phyloP scores from a whole-genome alignment of 2,329 filamentous ascomycete genomes.

The Pseudocercospora vitis region DNA sequence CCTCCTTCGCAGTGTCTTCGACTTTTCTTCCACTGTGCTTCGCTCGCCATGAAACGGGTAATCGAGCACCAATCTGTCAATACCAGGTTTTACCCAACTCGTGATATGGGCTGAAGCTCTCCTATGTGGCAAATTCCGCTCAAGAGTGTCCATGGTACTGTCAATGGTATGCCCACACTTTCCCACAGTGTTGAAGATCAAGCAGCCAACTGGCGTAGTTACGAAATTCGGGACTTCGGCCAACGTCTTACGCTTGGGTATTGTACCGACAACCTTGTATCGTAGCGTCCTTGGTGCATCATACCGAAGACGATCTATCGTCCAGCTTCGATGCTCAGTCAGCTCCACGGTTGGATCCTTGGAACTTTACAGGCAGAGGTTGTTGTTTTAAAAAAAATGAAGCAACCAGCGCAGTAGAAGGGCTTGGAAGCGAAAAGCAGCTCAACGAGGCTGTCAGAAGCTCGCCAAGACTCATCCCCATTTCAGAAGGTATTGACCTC shows the following conservation, averaged over 20 bases:
- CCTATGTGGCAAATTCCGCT: constrained; percentile 16
- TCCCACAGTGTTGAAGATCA: constrained; percentile 22
- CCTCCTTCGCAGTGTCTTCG: background rate
- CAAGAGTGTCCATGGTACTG: constrained; percentile 20
- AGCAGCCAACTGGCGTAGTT: constrained; percentile 8
- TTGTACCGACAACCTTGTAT: constrained; percentile 18
- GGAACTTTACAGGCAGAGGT: no score
- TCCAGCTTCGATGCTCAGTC: background rate
- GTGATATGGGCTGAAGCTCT: background rate
- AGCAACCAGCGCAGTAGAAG: no score
- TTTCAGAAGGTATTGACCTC: no score
- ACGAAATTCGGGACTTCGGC: constrained; percentile 11
- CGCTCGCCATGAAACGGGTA: constrained; percentile 24
- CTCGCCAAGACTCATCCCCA: no score
- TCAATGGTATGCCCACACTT: constrained; percentile 18
- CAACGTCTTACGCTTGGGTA: constrained; percentile 17
- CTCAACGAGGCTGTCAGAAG: no score
- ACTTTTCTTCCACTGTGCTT: constrained; percentile 22
- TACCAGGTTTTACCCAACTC: constrained; percentile 12
- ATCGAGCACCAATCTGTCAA: constrained; percentile 27
- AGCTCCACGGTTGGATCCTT: background rate
- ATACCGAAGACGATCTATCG: background rate
- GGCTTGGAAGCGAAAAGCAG: no score
- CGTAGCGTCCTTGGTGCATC: constrained; percentile 17
- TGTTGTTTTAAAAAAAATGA: no score